Evolutionary conservation across 2,329 filamentous ascomycete genomes (phyloP).

Genomic region (Neofusicoccum kwambonambiense): DNA sequence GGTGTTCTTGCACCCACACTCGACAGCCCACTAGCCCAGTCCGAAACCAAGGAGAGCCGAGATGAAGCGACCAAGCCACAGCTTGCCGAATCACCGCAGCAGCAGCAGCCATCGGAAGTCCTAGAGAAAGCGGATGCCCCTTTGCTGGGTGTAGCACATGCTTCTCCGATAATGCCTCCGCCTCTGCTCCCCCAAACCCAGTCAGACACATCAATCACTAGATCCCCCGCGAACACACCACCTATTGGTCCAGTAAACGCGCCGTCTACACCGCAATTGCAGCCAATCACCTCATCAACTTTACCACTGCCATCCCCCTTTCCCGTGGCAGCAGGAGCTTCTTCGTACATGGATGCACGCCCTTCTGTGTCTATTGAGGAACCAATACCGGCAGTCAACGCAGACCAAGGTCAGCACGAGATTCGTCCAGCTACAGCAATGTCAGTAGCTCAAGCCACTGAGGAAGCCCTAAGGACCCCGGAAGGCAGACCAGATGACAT

Average conservation of each 20-base stretch:
- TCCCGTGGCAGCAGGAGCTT: constrained; percentile 26
- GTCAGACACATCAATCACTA: constrained; percentile 18
- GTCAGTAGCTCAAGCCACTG: neutral
- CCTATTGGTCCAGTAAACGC: neutral
- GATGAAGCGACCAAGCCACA: neutral
- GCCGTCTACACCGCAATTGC: constrained; percentile 11
- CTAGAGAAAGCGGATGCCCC: too few relatives aligned
- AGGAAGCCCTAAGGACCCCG: neutral
- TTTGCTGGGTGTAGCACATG: neutral
- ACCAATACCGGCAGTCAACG: neutral
- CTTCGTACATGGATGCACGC: constrained; percentile 32
- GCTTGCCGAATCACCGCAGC: neutral
- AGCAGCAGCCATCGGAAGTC: neutral
- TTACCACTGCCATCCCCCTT: constrained; percentile 40
- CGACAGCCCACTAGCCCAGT: too few relatives aligned
- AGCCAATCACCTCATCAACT: constrained; percentile 34
- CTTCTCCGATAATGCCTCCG: constrained; percentile 30
- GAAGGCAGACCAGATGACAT: neutral
- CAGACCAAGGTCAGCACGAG: neutral
- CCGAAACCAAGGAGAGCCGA: neutral
- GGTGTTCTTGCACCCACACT: too few relatives aligned
- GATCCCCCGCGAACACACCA: neutral
- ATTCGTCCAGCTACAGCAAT: constrained; percentile 5
- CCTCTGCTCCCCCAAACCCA: constrained; percentile 29
- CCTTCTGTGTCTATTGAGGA: neutral